Base-by-base conservation (phyloP, 1,284 basidiomycete species). In the Cutaneotrichosporon cutaneum region DNA sequence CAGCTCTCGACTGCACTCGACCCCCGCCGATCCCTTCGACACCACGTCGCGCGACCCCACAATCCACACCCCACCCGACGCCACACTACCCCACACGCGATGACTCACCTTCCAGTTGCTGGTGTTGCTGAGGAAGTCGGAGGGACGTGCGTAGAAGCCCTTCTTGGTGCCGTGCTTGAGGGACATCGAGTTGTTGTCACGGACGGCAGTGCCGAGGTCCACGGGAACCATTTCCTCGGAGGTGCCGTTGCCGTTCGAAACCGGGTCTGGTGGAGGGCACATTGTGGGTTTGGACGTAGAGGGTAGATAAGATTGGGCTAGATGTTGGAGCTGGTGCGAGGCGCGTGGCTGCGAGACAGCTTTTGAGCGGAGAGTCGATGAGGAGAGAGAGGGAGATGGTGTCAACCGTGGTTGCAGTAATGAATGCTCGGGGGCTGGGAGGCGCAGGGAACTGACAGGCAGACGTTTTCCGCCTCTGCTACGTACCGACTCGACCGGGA, bases 51-150 rank as follows among this genome's bases (percentile, higher is more conserved):
- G 6, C 35, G 11, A 16, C 10, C 35, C 35, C 35, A 7, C 35
- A 36, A 36, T 33, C 32, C 35, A 11, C 35, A 3, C 4, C 35
- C 35, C 11, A 36, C 35, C 35, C 35, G 6, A 11, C 35, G 35
- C 24, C 10, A 54, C 53, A 54, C 22, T 14, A 26, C 50, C 26
- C 50, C 45, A 48, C 45, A 24, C 13, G 45, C 0, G 10, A 42
- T 42, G 39, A 68, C 75, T 61, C 61, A 77, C 76, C 74, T 88
- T 90, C 82, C 94, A 95, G 82, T 94, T 94, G 59, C 86, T 89
- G 68, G 94, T 84, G 78, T 95, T 94, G 80, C 88, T 93, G 68
- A 95, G 80, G 79, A 94, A 94, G 80, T 95, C 93, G 22, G 90
- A 86, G n/a, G 91, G 86, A 26, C 90, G 87, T 47, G 89, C 90